Evolutionary conservation across 805 yeast genomes (phyloP).

Genomic region (Yarrowia divulgata): DNA sequence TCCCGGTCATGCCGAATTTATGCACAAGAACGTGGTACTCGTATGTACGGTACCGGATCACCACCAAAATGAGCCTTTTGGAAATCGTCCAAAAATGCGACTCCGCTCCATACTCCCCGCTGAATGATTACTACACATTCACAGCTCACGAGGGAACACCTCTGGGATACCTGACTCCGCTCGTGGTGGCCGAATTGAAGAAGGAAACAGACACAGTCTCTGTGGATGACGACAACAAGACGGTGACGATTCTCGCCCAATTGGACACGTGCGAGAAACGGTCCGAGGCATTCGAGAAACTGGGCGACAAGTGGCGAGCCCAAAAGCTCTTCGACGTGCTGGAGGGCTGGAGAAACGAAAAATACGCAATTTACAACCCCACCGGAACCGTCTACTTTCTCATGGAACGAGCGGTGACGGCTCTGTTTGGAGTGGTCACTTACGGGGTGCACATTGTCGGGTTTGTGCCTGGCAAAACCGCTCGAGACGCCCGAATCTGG

Average conservation of each 20-base stretch:
- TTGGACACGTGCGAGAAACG: slow-evolving; percentile 55
- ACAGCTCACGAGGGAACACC: slow-evolving; percentile 45
- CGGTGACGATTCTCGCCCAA: slow-evolving; percentile 48
- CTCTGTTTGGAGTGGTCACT: slow-evolving; percentile 82
- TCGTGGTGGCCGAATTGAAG: slow-evolving; percentile 44
- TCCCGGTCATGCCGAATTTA: neutral
- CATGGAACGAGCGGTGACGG: slow-evolving; percentile 82
- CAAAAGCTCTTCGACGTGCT: slow-evolving; percentile 45
- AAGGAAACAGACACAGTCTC: slow-evolving; percentile 42
- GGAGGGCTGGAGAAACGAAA: slow-evolving; percentile 81
- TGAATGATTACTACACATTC: slow-evolving; percentile 43
- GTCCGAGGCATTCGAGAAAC: slow-evolving; percentile 49
- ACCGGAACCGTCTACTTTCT: slow-evolving; percentile 63
- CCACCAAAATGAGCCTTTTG: slow-evolving; percentile 11
- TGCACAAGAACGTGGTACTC: neutral
- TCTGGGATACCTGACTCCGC: slow-evolving; percentile 46
- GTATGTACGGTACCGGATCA: no score
- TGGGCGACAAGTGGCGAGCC: slow-evolving; percentile 45
- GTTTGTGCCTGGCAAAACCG: slow-evolving; percentile 60
- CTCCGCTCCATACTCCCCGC: slow-evolving; percentile 40
- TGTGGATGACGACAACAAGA: slow-evolving; percentile 45
- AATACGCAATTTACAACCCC: slow-evolving; percentile 73
- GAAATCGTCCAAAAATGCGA: slow-evolving; percentile 41
- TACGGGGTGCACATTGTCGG: slow-evolving; percentile 93
- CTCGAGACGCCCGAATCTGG: slow-evolving; percentile 61